Evolutionary conservation across 129 eudicot genomes (phyloP).

Genomic region (Pseudognaphalium luteoalbum): DNA sequence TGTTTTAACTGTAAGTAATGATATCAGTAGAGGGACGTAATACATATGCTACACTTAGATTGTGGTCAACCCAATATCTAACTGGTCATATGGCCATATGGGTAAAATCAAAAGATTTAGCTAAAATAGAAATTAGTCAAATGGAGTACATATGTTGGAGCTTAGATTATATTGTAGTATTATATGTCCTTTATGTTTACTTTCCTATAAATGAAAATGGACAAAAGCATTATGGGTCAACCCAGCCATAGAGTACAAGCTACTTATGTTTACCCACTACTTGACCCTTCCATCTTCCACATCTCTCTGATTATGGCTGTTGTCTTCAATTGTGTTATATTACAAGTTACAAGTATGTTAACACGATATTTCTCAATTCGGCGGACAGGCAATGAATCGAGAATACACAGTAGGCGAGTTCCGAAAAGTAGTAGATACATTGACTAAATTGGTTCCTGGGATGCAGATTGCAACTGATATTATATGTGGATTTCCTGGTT

Average conservation of each 20-base stretch:
- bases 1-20: constrained; percentile 60
- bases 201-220: not conserved
- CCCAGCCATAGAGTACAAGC: not conserved
- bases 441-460: constrained; percentile 89
- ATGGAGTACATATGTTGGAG: not conserved
- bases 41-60: not conserved
- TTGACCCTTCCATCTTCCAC: not conserved
- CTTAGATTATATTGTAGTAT: not conserved
- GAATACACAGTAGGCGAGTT: constrained; percentile 91
- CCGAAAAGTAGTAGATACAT: constrained; percentile 81
- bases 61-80: not conserved
- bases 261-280: not conserved
- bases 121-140: not conserved
- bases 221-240: not conserved
- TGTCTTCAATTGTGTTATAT: not conserved
- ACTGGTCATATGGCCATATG: not conserved
- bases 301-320: not conserved
- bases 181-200: not conserved
- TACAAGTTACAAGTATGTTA: not conserved
- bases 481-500: constrained; percentile 98
- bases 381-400: constrained; percentile 85
- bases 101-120: not conserved
- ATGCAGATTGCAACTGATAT: constrained; percentile 99
- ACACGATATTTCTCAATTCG: too few relatives aligned
- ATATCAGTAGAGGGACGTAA: not conserved